These are phyloP conservation scores for Incumbomyces lentus DNA, from an alignment of 2,329 filamentous ascomycete species.

Conservation along the genomic window DNA sequence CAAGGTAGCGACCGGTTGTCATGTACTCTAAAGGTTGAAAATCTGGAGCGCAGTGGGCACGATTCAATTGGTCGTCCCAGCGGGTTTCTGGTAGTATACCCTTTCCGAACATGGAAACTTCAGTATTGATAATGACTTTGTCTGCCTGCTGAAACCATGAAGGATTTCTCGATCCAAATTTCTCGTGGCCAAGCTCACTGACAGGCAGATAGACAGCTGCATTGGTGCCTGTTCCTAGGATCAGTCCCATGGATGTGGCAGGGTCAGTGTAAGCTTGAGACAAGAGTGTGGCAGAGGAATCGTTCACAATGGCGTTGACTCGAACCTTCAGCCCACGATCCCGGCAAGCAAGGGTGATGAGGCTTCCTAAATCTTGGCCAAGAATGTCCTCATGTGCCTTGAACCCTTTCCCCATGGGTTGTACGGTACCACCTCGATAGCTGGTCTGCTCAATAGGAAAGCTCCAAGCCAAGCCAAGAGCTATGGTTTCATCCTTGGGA, in stretches of 20 bases:
- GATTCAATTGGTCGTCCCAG: constrained; percentile 53
- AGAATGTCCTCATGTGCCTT: constrained; percentile 48
- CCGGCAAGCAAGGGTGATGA: constrained; percentile 50
- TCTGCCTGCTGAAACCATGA: constrained; percentile 48
- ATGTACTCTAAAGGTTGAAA: constrained; percentile 58
- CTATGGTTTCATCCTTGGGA: constrained; percentile 31
- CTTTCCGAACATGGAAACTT: constrained; percentile 55
- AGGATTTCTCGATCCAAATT: constrained; percentile 46
- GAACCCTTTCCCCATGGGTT: constrained; percentile 58
- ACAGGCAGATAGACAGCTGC: constrained; percentile 53
- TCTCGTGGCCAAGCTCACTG: constrained; percentile 41
- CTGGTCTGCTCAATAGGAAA: constrained; percentile 58
- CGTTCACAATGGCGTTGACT: constrained; percentile 54
- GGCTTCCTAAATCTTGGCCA: constrained; percentile 48
- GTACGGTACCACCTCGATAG: constrained; percentile 44
- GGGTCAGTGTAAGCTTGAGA: constrained; percentile 52
- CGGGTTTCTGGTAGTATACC: constrained; percentile 47
- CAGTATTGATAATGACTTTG: constrained; percentile 55
- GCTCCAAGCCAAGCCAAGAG: constrained; percentile 56
- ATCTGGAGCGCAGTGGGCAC: constrained; percentile 46
- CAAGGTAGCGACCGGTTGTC: constrained; percentile 53
- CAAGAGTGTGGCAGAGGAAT: constrained; percentile 51
- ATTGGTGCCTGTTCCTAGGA: constrained; percentile 56
- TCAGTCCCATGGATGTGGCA: constrained; percentile 52
- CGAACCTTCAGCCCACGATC: constrained; percentile 45